Evolutionary conservation across 2,329 filamentous ascomycete species (phyloP).

Genomic region (Corniculantispora saksenae): DNA sequence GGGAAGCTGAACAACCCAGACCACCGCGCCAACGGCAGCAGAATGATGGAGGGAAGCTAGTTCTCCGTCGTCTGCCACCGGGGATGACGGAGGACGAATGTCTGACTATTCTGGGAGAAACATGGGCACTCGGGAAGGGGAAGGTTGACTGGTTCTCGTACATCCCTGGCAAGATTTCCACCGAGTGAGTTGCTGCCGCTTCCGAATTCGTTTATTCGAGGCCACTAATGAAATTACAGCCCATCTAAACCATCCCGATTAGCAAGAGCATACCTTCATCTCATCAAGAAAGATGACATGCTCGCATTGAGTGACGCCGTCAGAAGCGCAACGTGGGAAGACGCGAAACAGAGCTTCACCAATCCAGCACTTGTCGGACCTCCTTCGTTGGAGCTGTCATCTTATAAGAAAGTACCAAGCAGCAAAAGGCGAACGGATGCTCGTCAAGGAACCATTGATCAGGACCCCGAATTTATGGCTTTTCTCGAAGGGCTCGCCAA

Average conservation of each 20-base stretch:
- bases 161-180: constrained; percentile 69
- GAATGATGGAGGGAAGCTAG: constrained; percentile 74
- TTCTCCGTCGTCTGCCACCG: constrained; percentile 82
- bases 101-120: constrained; percentile 66
- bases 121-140: constrained; percentile 79
- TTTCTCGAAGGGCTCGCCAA: constrained; percentile 89
- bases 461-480: constrained; percentile 91
- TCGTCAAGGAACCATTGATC: constrained; percentile 91
- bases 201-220: neutral
- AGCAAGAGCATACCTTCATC: constrained; percentile 78
- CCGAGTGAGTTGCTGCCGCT: constrained; percentile 62
- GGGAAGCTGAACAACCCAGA: constrained; percentile 33
- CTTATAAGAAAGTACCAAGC: constrained; percentile 80
- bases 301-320: constrained; percentile 69
- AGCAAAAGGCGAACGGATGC: constrained; percentile 75
- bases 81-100: constrained; percentile 82
- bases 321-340: constrained; percentile 70
- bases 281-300: constrained; percentile 71
- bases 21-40: constrained; percentile 51
- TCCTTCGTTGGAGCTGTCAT: constrained; percentile 77
- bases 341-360: constrained; percentile 75
- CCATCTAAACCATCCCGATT: constrained; percentile 84
- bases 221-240: constrained; percentile 43
- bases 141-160: constrained; percentile 84
- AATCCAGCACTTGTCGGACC: constrained; percentile 74